Base-by-base conservation (phyloP, 2,329 filamentous ascomycete genomes). In the Colletotrichum chlorophyti region DNA sequence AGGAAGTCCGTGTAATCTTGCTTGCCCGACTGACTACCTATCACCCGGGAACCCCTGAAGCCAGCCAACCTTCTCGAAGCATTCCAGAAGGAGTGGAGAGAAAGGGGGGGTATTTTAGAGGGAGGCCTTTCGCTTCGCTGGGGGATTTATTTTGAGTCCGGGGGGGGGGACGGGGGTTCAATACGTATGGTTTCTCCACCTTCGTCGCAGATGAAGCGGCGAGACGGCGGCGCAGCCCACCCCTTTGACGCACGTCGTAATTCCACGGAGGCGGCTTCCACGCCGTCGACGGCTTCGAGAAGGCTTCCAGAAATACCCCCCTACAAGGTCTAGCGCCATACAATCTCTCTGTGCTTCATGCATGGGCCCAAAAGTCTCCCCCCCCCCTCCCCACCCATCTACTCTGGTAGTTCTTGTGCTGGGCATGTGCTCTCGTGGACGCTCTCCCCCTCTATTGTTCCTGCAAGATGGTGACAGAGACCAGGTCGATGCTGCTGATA, bases 271-370 rank as follows among this genome's bases (percentile, higher is more conserved):
- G n/a, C 34, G 32, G 29, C 29, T 60, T 54, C 37, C 42, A 42
- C 45, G 49, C 53, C 45, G 27, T 53, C 49, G 34, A 35, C 48
- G 23, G 32, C 45, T 63, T 62, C 51, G 42, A 59, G 65, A 69
- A 68, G 63, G 54, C 65, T 75, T 75, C 73, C 68, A 66, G 73
- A 75, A 75, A 64, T 66, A n/a, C 66, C 74, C 66, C 71, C 67
- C 52, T 46, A 51, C 27, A 27, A n/a, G 63, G 71, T 50, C 27
- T 73, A 73, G 70, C 12, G 57, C 52, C 63, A n/a, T n/a, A n/a
- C n/a, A 68, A 70, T 68, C 62, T 70, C 65, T n/a, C 65, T 51
- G 41, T 58, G 19, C 62, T 59, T 63, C 60, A 65, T 65, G 66
- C 63, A 67, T 63, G 60, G 63, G 59, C 63, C 63, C 66, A 61